Evolutionary conservation across 768 basidiomycete genomes (phyloP), one percentile per base, ranked within the genome.

Genomic region (Kwoniella mangroviensis): DNA sequence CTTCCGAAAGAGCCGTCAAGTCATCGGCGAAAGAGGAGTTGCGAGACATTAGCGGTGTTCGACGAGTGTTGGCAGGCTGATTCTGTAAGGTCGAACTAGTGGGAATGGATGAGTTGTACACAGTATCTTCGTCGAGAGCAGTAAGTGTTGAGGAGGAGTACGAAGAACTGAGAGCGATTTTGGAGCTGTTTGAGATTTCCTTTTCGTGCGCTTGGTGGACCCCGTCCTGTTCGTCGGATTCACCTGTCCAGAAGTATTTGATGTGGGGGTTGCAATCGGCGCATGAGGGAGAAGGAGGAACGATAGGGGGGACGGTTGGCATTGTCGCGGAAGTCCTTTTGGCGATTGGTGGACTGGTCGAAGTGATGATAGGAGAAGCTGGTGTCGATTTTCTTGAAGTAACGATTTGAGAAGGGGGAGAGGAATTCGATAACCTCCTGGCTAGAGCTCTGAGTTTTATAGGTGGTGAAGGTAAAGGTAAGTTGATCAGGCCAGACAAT

Each of bases 21-120:
- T 62, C 58, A 22, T 68, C 67, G 15, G 43, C 59, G 60, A 61
- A 68, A 11, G 59, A 60, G 6, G 59, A 57, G 51, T 53, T 60
- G 34, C 60, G 58, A 15, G 59, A 62, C 7, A 61, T 43, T 17
- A 62, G 49, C 3, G 62, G 53, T 43, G 54, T 13, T 69, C 68
- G 61, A 55, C 54, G 61, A 34, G 34, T 62, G 26, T 52, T 41
- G 34, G 13, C 9, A 12, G 67, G 5, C 34, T 34, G 34, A 28
- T 19, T 45, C 40, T 45, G 42, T 54, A 24, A 13, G 15, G 59
- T 24, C 22, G 60, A 28, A 40, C 26, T 3, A 43, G 49, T 62
- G 9, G n/a, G 22, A 17, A n/a, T n/a, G 21, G 41, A 43, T 22
- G 65, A 34, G 9, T 22, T 21, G 21, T 41, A 52, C 21, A 59